Evolutionary conservation across 257 asterid species (phyloP), one percentile per base, ranked within the genome.

Genomic region (Solanum chmielewskii): DNA sequence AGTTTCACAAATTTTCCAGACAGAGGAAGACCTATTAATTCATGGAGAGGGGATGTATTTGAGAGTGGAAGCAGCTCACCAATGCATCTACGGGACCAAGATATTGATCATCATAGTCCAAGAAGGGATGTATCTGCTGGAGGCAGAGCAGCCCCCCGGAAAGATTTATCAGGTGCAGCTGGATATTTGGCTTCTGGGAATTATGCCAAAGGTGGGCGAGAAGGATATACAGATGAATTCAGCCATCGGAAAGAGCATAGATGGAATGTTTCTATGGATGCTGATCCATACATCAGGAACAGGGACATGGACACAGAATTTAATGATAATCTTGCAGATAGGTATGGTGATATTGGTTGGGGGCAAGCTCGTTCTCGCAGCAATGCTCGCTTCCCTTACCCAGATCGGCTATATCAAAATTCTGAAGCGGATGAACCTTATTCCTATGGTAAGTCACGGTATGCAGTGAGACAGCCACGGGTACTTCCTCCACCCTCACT

Each of bases 381-480:
- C 80, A 88, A 83, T 90, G 33, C 90, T 80, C 94, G 83, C 77
- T 91, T 91, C 45, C 91, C 96, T 90, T 93, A 91, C 80, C 92
- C 93, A 20, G 98, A 92, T 70, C 91, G 92, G 69, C 83, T 93
- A 52, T 95, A 92, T 91, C 93, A 94, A 33, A 86, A 93, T 90
- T 60, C 93, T 85, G 98, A 93, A 84, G 91, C 91, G 13, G 94
- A 91, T 87, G 97, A 94, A 56, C 92, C 89, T 86, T 92, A 93
- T 88, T 84, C 95, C 42, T 93, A 93, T 92, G 99, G 96, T 88
- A 93, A 96, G 90, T 92, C 99, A 60, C 91, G 99, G 89, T 93
- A 92, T 92, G 91, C 99, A 62, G 86, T 90, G 95, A 95, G 96
- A 91, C 99, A 96, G 92, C 98, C 99, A 69, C 98, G 98, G 25